These are phyloP conservation scores for Dendrothele bispora DNA, from an alignment of 768 basidiomycete genomes.

Conservation along the genomic window DNA sequence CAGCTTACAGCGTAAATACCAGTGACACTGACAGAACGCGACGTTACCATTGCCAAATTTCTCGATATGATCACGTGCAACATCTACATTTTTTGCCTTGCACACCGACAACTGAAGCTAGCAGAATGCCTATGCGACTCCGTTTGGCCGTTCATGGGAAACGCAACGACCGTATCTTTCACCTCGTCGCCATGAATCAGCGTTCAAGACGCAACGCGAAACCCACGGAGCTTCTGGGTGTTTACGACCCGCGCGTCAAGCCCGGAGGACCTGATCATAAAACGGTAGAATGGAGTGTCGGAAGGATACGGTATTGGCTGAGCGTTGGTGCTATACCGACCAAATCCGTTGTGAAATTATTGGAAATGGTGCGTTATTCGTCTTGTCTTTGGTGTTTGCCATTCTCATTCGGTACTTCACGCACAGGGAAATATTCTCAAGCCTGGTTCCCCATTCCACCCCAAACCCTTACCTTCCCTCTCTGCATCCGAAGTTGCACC, in stretches of 20 bases:
- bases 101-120: conserved; percentile 11
- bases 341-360: conserved; percentile 69
- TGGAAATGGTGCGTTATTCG: conserved; percentile 70
- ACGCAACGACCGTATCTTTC: conserved; percentile 74
- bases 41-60: too few species aligned
- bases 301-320: conserved; percentile 90
- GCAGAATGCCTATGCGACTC: conserved; percentile 84
- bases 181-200: conserved; percentile 81
- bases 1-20: too few species aligned
- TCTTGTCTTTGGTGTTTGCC: background rate
- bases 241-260: conserved; percentile 71
- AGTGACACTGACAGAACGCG: background rate
- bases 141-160: conserved; percentile 82
- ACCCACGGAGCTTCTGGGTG: conserved; percentile 85
- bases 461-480: too few species aligned
- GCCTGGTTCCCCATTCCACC: conserved; percentile 55
- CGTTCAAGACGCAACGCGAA: conserved; percentile 74
- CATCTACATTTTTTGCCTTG: background rate
- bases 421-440: conserved; percentile 61
- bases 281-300: conserved; percentile 86
- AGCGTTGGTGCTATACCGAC: conserved; percentile 82
- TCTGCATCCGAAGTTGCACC: too few species aligned
- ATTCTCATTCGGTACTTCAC: too few species aligned
- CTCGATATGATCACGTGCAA: background rate
- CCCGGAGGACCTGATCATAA: conserved; percentile 53